Evolutionary conservation across 106 monocot species (phyloP), one percentile per base, ranked within the genome.

Genomic region (Allium cepa): DNA sequence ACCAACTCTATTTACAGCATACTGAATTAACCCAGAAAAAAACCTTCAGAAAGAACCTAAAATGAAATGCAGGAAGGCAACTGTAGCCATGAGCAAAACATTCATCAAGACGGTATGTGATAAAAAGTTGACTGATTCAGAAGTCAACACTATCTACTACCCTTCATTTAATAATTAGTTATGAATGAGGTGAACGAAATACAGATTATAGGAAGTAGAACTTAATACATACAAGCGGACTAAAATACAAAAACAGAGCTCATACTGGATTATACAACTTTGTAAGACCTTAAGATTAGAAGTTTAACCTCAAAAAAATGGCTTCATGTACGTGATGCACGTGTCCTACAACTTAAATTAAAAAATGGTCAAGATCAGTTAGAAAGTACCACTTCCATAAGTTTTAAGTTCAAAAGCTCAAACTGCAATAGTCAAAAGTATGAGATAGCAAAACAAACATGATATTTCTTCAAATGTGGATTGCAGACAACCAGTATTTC

Each of bases 401-500:
- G 50, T 51, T 52, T 70, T 66, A 66, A 51, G 66, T 74, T 63
- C 26, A 56, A 61, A 74, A 79, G 52, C 59, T 53, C 49, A 47
- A 69, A 70, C 60, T 56, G 17, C 11, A 73, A 63, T 53, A 63
- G 26, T 53, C 17, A 59, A 69, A 67, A 62, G 62, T 71, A 53
- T 66, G 58, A 70, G 68, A 74, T 47, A 46, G 68, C 50, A 67
- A 72, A 67, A 66, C 74, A 70, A n/a, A 79, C 74, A 59, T 71
- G 69, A 60, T 48, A 75, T 66, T 50, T 75, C 70, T 50, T 48
- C 69, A 66, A 75, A 75, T 65, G 65, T 66, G 67, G 71, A 55
- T 66, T 18, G 75, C 62, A 62, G 71, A 75, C 46, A 71, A 73
- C 62, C 46, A 69, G 71, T n/a, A 77, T 66, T 59, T 78, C 77